phyloP scores from a whole-genome alignment of 306 rosid species.

The Abrus precatorius region DNA sequence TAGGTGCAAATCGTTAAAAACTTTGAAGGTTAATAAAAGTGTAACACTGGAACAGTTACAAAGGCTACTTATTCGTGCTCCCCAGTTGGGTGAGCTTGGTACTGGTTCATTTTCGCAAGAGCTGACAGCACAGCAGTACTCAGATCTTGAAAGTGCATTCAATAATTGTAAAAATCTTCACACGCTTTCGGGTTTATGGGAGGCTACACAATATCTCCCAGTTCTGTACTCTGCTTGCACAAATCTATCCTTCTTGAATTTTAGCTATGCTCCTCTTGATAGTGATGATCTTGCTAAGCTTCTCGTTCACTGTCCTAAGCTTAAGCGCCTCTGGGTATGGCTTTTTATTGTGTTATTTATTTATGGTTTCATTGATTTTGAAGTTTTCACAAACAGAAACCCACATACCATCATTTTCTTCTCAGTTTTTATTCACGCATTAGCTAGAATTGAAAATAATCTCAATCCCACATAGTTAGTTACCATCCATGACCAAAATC shows the following conservation, averaged over 20 bases:
- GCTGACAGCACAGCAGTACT: conserved; percentile 61
- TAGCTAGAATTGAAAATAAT: conserved; percentile 3
- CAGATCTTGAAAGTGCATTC: conserved; percentile 72
- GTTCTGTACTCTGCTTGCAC: conserved; percentile 74
- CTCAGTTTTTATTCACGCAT: conserved; percentile 30
- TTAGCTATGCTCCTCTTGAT: conserved; percentile 70
- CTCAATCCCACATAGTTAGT: background rate
- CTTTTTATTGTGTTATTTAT: conserved; percentile 28
- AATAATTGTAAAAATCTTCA: conserved; percentile 68
- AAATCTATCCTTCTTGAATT: conserved; percentile 77
- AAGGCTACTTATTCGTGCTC: conserved; percentile 64
- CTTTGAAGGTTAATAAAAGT: conserved; percentile 75
- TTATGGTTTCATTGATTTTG: conserved; percentile 22
- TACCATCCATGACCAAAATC: background rate
- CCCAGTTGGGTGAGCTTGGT: conserved; percentile 77
- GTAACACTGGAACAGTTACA: conserved; percentile 71
- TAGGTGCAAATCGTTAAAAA: conserved; percentile 76
- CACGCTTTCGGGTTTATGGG: conserved; percentile 85
- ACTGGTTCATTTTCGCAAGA: conserved; percentile 75
- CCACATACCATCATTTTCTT: conserved; percentile 15
- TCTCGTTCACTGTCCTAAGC: conserved; percentile 70
- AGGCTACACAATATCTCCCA: conserved; percentile 64
- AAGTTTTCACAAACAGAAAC: conserved; percentile 27
- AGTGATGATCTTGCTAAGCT: conserved; percentile 70
- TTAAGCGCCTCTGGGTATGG: conserved; percentile 82